Base-by-base conservation (phyloP, 441 rosid genomes). In the Pelargonium cotyledonis region DNA sequence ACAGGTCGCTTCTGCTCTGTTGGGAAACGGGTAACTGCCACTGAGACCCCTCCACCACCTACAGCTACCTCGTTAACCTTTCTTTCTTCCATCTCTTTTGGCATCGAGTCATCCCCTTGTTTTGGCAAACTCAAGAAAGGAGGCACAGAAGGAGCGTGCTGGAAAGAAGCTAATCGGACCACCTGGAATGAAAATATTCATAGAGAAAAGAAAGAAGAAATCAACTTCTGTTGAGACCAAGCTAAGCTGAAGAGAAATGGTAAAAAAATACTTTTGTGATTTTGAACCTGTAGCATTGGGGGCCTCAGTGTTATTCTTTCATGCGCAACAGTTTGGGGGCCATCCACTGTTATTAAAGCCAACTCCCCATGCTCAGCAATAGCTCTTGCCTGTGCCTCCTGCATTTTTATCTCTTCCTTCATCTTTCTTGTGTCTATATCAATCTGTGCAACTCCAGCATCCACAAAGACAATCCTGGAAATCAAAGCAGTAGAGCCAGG, bases 41-140 rank as follows among this genome's bases (percentile, higher is more conserved):
- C 98, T 49, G 98, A 87, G 70, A 95, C 93, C 72, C 99, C 99
- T 68, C 99, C 99, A 71, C 99, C 99, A 79, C 98, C 99, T 73
- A 95, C 99, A 83, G 98, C 99, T 76, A 92, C 83, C 85, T 95
- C 99, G 81, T 74, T 88, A 81, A 75, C 73, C 82, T 82, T 86
- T 82, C 89, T 87, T 71, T 94, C 97, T 70, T 92, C 98, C 31
- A 82, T 67, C 73, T 89, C 89, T 76, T 71, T 86, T 47, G 80
- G 82, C 79, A 82, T 68, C 61, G 82, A 57, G 77, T 95, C 97
- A 78, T 86, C 91, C 15, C 83, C 92, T 79, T 89, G 98, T 73
- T 80, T 92, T 1, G 98, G 95, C 76, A 90, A 68, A 15, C 90
- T 84, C 63, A 95, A 80, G 84, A 90, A 95, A 71, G 99, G 98